These are phyloP conservation scores for Colletotrichum sublineola DNA, from an alignment of 2,329 filamentous ascomycete genomes.

Conservation along the genomic window DNA sequence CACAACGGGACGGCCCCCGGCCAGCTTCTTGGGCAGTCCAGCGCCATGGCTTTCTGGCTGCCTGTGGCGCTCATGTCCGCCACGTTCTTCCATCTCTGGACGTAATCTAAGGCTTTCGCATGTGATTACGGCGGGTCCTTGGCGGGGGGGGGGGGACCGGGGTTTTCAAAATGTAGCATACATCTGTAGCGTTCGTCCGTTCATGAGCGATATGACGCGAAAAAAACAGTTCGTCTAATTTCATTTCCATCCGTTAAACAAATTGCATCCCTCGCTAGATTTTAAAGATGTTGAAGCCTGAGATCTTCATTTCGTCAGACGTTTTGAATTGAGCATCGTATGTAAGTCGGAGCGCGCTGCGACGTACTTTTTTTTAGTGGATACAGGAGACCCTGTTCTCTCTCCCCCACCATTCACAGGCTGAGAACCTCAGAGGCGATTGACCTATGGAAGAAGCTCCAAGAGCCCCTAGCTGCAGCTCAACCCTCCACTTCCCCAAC, in stretches of 20 bases:
- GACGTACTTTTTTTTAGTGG: conserved; percentile 34
- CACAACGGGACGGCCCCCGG: conserved; percentile 42
- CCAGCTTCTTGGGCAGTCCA: conserved; percentile 43
- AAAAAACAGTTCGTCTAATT: neutral
- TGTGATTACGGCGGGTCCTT: neutral
- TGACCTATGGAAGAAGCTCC: conserved; percentile 16
- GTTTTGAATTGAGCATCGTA: too few species aligned
- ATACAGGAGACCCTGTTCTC: neutral
- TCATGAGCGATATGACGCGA: neutral
- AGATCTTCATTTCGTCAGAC: neutral
- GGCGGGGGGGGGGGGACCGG: neutral
- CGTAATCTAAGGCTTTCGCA: conserved; percentile 6
- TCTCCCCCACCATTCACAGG: neutral
- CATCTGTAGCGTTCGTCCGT: neutral
- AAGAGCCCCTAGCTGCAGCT: conserved; percentile 37
- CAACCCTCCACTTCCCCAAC: conserved; percentile 40
- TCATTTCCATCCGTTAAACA: neutral
- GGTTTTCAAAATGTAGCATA: conserved; percentile 16
- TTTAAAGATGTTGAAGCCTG: neutral
- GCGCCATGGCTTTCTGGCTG: conserved; percentile 41
- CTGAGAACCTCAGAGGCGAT: conserved; percentile 29
- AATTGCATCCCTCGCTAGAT: neutral
- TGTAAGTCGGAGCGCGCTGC: neutral
- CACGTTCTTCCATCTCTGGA: conserved; percentile 47
- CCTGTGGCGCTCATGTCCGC: conserved; percentile 36